Conservation (phyloP, 257 asterid species). For the Solanum corneliomulleri region DNA sequence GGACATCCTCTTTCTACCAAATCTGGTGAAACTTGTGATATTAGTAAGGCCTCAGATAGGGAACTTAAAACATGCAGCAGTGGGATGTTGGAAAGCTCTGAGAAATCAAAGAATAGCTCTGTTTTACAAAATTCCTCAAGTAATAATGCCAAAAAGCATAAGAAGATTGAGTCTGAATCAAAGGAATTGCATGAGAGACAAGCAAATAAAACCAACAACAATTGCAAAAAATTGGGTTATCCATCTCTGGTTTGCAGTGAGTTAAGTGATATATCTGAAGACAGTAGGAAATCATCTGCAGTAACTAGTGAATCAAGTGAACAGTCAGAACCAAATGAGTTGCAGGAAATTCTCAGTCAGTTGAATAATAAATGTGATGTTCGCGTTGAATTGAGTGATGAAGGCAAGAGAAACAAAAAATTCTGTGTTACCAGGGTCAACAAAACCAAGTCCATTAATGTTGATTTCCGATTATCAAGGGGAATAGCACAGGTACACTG, state of each 20-base stretch:
- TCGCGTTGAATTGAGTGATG: constrained; percentile 42
- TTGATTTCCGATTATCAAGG: constrained; percentile 92
- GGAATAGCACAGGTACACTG: constrained; percentile 85
- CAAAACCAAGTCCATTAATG: constrained; percentile 78
- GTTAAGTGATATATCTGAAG: not conserved
- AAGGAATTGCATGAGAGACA: constrained; percentile 35
- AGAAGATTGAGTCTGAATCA: constrained; percentile 17
- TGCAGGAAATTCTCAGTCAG: constrained; percentile 36
- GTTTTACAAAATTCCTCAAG: not conserved
- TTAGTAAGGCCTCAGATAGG: constrained; percentile 3
- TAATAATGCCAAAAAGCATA: constrained; percentile 1
- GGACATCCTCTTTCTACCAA: constrained; percentile 25
- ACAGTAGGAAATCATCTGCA: constrained; percentile 14
- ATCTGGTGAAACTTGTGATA: constrained; percentile 22
- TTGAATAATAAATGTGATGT: constrained; percentile 42
- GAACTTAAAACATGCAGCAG: not conserved
- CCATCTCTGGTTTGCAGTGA: constrained; percentile 20
- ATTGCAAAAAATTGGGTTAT: constrained; percentile 23
- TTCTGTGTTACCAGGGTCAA: constrained; percentile 60
- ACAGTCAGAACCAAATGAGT: constrained; percentile 27
- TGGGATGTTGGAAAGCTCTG: constrained; percentile 25
- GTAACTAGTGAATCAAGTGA: constrained; percentile 13
- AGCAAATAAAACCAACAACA: constrained; percentile 32
- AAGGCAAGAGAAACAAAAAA: constrained; percentile 46
- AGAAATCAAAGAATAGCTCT: constrained; percentile 26